Evolutionary conservation across 192 early-diverging fungal species (phyloP).

Genomic region (Coemansia sp.): DNA sequence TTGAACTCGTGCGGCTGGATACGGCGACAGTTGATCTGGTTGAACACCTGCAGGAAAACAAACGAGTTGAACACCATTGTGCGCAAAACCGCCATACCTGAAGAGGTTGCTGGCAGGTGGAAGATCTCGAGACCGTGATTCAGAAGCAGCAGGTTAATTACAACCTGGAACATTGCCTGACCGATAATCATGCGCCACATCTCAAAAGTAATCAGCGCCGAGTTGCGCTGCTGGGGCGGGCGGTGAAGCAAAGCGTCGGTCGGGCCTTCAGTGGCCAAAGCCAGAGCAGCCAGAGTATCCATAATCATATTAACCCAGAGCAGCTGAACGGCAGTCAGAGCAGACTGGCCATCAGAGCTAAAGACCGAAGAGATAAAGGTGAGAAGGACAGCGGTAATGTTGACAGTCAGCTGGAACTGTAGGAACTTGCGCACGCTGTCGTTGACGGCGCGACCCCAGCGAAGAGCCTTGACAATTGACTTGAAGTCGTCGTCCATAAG

Average conservation of each 20-base stretch:
- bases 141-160: slow-evolving; percentile 64
- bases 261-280: slow-evolving; percentile 89
- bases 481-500: slow-evolving; percentile 90
- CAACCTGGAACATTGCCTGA: slow-evolving; percentile 88
- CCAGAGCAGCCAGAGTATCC: slow-evolving; percentile 89
- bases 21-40: slow-evolving; percentile 88
- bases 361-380: slow-evolving; percentile 66
- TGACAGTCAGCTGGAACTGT: slow-evolving; percentile 83
- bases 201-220: slow-evolving; percentile 76
- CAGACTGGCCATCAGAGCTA: slow-evolving; percentile 65
- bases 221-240: slow-evolving; percentile 69
- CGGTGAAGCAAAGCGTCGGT: slow-evolving; percentile 79
- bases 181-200: slow-evolving; percentile 94
- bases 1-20: slow-evolving; percentile 72
- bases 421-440: slow-evolving; percentile 86
- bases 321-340: slow-evolving; percentile 86
- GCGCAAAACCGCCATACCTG: slow-evolving; percentile 54
- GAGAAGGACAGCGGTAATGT: slow-evolving; percentile 72
- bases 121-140: slow-evolving; percentile 61
- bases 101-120: slow-evolving; percentile 40
- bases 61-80: slow-evolving; percentile 94
- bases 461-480: slow-evolving; percentile 73
- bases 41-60: slow-evolving; percentile 93
- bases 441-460: slow-evolving; percentile 80
- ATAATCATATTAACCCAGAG: slow-evolving; percentile 96